Base-by-base conservation (phyloP, 2,329 filamentous ascomycete genomes). In the Clarireedia sp. region DNA sequence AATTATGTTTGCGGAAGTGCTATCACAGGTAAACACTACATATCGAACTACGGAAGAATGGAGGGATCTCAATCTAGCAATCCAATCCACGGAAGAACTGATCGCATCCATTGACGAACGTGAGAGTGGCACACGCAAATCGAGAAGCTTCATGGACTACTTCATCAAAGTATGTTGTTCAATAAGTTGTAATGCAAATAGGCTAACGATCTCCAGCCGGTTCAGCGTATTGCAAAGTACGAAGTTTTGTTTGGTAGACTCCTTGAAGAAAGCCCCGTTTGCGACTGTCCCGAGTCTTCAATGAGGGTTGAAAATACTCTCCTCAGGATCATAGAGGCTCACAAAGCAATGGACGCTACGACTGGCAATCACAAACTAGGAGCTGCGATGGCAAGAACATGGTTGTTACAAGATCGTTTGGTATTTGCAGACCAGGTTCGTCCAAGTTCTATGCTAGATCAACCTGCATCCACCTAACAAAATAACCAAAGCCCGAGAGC, bases 171-270 rank as follows among this genome's bases (percentile, higher is more conserved):
- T 89, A 49, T 24, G n/a, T 10, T 45, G 2, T 12, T 40, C 14
- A 1, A 19, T 3, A 3, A 36, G 23, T 38, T 9, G 5, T 5
- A 21, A 4, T 48, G 33, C 17, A 3, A 36, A 43, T 43, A 59
- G 37, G 17, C 52, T 57, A 24, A 62, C 55, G 52, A 36, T 16
- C 14, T 41, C 40, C 40, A 17, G 89, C 94, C 92, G 0, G 91
- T 96, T 19, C 92, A 99, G 71, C 81, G 92, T 54, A 81, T 96
- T 21, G 95, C 90, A 74, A 90, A 87, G 72, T 97, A 97, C 67
- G 90, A 90, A 10, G 75, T 99, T 3, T 75, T 97, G 2, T 91
- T 97, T 65, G 79, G 83, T 5, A 90, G 96, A 65, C 76, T 99
- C 8, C 77, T 91, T 57, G 91, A 87, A 65, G 80, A 86, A 62